Conservation (phyloP, 164 flowering plant genomes). For the Tetracentron sinense region DNA sequence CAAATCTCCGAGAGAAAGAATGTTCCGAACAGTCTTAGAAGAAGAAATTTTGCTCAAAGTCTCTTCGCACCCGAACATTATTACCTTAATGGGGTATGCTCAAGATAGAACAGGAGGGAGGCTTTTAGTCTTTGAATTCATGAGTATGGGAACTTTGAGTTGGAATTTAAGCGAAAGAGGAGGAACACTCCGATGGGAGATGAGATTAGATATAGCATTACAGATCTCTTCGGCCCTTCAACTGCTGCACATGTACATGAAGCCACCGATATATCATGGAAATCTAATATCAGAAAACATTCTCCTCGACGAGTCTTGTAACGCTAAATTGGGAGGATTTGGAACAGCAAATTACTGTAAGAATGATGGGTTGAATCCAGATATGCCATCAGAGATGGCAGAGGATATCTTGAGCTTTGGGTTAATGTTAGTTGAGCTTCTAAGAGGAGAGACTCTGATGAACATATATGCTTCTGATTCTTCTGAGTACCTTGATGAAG, state of each 20-base stretch:
- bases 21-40: constrained; percentile 5
- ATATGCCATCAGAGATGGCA: constrained; percentile 3
- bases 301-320: constrained; percentile 14
- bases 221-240: constrained; percentile 14
- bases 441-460: constrained; percentile 9
- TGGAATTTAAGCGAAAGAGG: constrained; percentile 13
- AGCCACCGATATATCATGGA: constrained; percentile 17
- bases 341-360: constrained; percentile 10
- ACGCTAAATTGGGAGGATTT: constrained; percentile 17
- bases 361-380: not conserved
- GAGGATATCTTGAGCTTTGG: constrained; percentile 12
- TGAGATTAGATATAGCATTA: constrained; percentile 12
- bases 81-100: constrained; percentile 12
- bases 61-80: constrained; percentile 13
- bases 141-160: constrained; percentile 12
- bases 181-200: constrained; percentile 15
- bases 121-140: constrained; percentile 15
- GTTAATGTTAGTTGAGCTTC: constrained; percentile 16
- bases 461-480: not conserved
- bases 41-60: constrained; percentile 17
- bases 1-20: constrained; percentile 9
- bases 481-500: constrained; percentile 4
- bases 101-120: constrained; percentile 5
- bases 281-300: constrained; percentile 14
- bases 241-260: constrained; percentile 14